Evolutionary conservation across 768 basidiomycete species (phyloP).

Genomic region (Rickenella mellea): DNA sequence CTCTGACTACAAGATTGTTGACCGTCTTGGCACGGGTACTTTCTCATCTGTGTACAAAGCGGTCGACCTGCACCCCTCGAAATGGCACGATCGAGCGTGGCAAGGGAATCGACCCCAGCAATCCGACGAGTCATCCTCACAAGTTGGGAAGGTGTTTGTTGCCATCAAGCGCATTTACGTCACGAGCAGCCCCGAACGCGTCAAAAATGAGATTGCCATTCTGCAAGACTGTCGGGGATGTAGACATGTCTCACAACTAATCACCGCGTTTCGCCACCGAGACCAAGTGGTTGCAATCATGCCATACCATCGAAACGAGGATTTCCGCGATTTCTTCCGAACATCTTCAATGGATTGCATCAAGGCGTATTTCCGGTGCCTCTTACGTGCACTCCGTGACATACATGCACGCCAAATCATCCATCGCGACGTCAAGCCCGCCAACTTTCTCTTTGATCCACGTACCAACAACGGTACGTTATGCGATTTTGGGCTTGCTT

Average conservation of each 20-base stretch:
- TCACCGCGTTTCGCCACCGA: constrained; percentile 83
- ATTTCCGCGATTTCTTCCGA: constrained; percentile 84
- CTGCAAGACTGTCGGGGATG: constrained; percentile 80
- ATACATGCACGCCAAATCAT: constrained; percentile 82
- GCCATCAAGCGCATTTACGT: constrained; percentile 97
- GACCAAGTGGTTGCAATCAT: constrained; percentile 94
- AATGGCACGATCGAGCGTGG: constrained; percentile 73
- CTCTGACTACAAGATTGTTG: constrained; percentile 68
- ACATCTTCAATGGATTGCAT: constrained; percentile 66
- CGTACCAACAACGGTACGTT: constrained; percentile 74
- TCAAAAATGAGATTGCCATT: constrained; percentile 87
- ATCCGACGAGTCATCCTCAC: constrained; percentile 61
- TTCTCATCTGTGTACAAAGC: constrained; percentile 99
- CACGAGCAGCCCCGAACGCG: constrained; percentile 87
- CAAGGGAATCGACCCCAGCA: constrained; percentile 50
- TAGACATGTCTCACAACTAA: constrained; percentile 84
- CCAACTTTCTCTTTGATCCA: constrained; percentile 92
- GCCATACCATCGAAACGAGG: constrained; percentile 87
- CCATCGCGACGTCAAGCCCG: constrained; percentile 96
- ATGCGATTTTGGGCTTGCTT: constrained; percentile 93
- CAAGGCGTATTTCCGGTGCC: constrained; percentile 80
- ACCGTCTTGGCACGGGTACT: constrained; percentile 92
- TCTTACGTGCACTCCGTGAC: constrained; percentile 84
- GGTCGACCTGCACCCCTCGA: constrained; percentile 68
- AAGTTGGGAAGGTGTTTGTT: constrained; percentile 66